phyloP scores from a whole-genome alignment of 1,139 yeast genomes.

The Taiozyma onychis region DNA sequence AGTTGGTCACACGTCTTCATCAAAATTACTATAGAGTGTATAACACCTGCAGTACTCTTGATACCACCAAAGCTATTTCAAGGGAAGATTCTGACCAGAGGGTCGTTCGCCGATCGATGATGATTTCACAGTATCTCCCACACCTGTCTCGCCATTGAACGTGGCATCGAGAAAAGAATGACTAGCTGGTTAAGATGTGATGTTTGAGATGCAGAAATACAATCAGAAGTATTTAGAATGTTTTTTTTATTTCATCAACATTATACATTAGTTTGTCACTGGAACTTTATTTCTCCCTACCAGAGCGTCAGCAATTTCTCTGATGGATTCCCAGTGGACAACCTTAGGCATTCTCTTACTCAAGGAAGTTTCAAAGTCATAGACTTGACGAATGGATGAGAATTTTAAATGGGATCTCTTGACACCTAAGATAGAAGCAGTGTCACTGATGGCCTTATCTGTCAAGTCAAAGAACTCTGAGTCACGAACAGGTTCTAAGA shows the following conservation, averaged over 20 bases:
- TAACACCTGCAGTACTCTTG: too few species aligned
- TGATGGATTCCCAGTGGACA: slow-evolving; percentile 73
- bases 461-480: slow-evolving; percentile 25
- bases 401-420: slow-evolving; percentile 72
- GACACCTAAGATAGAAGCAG: slow-evolving; percentile 87
- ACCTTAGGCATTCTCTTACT: slow-evolving; percentile 81
- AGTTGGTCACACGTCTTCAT: too few species aligned
- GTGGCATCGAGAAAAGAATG: too few species aligned
- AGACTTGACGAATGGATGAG: slow-evolving; percentile 67
- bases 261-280: neutral
- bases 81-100: too few species aligned
- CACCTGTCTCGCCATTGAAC: too few species aligned
- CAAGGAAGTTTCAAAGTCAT: slow-evolving; percentile 81
- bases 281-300: slow-evolving; percentile 56
- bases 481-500: slow-evolving; percentile 26
- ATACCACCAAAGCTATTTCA: too few species aligned
- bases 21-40: too few species aligned
- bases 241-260: neutral
- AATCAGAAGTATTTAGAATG: neutral
- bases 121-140: too few species aligned
- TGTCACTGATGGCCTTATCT: slow-evolving; percentile 35
- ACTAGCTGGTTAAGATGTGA: too few species aligned
- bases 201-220: neutral
- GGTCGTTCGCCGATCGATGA: too few species aligned
- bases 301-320: slow-evolving; percentile 78